A percentile compares a stretch with the other conserved stretches of the same genome.
These are phyloP conservation scores for Alternaria sp. DNA, from an alignment of 2,329 filamentous ascomycete species.

Conservation along the genomic window DNA sequence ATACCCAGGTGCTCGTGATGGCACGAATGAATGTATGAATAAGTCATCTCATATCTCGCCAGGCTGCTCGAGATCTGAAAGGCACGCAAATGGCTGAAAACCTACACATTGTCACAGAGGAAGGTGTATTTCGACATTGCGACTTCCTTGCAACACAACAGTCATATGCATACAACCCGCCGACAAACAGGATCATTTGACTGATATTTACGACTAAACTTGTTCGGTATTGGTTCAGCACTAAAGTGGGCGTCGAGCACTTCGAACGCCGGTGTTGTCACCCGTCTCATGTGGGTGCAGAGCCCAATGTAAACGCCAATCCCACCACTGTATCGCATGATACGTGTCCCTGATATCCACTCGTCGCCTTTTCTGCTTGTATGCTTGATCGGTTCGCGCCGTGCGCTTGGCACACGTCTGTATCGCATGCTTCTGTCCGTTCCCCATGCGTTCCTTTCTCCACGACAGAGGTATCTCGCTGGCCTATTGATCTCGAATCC, in stretches of 20 bases:
- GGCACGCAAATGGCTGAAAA: background rate
- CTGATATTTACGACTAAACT: background rate
- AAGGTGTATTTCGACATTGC: background rate
- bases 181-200: fast-evolving
- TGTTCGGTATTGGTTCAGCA: background rate
- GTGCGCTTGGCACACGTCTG: background rate
- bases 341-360: conserved; percentile 6
- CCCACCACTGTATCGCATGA: background rate
- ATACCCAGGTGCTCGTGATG: conserved; percentile 22
- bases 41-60: background rate
- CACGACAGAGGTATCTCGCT: background rate
- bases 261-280: conserved; percentile 26
- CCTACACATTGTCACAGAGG: background rate
- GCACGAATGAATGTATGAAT: background rate
- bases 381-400: background rate
- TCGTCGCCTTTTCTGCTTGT: background rate
- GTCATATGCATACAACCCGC: background rate
- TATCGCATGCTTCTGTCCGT: background rate
- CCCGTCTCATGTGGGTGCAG: background rate
- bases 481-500: background rate
- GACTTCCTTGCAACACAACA: background rate
- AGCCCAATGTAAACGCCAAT: conserved; percentile 3
- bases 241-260: conserved; percentile 26
- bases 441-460: background rate
- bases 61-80: background rate